Percentiles rank a stretch among this genome's conserved stretches.
Evolutionary conservation across 2,329 filamentous ascomycete species (phyloP).

Genomic region (Clarireedia paspali): DNA sequence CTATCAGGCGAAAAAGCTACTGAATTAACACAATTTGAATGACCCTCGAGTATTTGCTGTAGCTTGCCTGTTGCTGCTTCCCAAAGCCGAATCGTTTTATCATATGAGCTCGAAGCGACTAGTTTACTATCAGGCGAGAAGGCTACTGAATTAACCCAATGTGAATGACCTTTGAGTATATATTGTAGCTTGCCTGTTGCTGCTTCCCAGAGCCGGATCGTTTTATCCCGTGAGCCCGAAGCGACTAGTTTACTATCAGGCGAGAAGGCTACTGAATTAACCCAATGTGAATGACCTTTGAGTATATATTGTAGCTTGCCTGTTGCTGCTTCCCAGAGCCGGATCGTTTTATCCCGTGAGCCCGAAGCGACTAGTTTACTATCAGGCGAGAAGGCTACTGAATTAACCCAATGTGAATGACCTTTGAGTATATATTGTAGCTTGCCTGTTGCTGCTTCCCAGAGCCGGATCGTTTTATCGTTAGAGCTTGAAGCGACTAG

Average conservation of each 20-base stretch:
- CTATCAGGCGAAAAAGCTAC: no score
- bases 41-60: no score
- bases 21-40: no score
- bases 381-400: no score
- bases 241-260: neutral
- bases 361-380: neutral
- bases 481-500: neutral
- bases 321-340: neutral
- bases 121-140: neutral
- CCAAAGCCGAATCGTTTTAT: no score
- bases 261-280: neutral
- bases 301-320: neutral
- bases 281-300: neutral
- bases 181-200: neutral
- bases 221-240: neutral
- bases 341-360: neutral
- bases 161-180: slow-evolving; percentile 45
- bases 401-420: no score
- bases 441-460: neutral
- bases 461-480: neutral
- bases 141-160: slow-evolving; percentile 4
- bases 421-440: no score
- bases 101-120: neutral
- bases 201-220: neutral
- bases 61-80: no score